Percentiles rank a stretch among this genome's conserved stretches.
Evolutionary conservation across 371 early-diverging fungal genomes (phyloP).

Genomic region (Mortierella sp.): DNA sequence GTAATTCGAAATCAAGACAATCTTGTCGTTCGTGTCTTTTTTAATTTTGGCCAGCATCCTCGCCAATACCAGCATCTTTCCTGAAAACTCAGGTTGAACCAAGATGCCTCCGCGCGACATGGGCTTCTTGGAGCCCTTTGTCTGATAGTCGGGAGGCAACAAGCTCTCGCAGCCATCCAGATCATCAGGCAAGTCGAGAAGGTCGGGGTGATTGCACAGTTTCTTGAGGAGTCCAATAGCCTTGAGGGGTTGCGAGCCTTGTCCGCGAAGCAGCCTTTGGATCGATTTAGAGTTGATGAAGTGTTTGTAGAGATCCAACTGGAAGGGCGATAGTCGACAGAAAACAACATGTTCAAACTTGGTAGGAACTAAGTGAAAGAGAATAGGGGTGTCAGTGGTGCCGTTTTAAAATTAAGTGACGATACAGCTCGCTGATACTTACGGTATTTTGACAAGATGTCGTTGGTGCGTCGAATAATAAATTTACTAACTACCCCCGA

Average conservation of each 20-base stretch:
- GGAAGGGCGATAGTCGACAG: conserved; percentile 84
- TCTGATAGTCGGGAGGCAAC: conserved; percentile 63
- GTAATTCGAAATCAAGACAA: conserved; percentile 97
- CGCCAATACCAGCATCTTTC: conserved; percentile 91
- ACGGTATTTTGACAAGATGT: conserved; percentile 94
- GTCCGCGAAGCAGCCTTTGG: conserved; percentile 72
- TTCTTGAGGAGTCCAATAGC: conserved; percentile 95
- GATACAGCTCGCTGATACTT: conserved; percentile 46
- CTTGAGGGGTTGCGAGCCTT: conserved; percentile 80
- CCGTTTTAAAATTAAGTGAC: too few species aligned
- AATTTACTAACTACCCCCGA: conserved; percentile 90
- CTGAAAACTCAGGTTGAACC: conserved; percentile 83
- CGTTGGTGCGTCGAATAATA: conserved; percentile 96
- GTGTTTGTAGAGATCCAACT: conserved; percentile 84
- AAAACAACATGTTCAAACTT: conserved; percentile 98
- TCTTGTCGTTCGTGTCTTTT: conserved; percentile 88
- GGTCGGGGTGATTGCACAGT: conserved; percentile 93
- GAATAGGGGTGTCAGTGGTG: neutral
- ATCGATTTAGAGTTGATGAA: conserved; percentile 86
- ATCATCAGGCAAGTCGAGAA: conserved; percentile 79
- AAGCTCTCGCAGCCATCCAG: conserved; percentile 76
- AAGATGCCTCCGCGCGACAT: conserved; percentile 47
- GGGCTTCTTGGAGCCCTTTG: conserved; percentile 40
- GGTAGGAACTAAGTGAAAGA: conserved; percentile 77
- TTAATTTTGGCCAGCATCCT: conserved; percentile 79